Evolutionary conservation across 2,329 filamentous ascomycete genomes (phyloP), one percentile per base, ranked within the genome.

Genomic region (Apiospora pterosperma): DNA sequence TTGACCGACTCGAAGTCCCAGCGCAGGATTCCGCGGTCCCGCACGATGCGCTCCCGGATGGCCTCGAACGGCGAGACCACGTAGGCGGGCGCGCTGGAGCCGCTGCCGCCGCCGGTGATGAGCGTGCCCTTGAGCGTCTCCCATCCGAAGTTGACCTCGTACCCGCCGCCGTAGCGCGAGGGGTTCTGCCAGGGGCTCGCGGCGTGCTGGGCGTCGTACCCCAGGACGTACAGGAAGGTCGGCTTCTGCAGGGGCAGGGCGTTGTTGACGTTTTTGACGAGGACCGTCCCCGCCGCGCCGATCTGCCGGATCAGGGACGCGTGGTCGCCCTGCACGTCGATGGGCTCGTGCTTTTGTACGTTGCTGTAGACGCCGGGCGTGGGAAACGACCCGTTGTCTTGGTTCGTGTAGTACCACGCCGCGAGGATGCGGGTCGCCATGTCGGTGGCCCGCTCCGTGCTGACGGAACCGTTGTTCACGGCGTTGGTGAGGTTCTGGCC

Each of bases 351-450:
- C 0, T 70, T 68, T 65, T 90, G 87, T 2, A 83, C 82, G 42
- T 78, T 73, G 74, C 79, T 81, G 70, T 76, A 82, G 63, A 87
- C 92, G 1, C 91, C 92, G n/a, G 85, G 85, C 55, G 92, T 87
- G 44, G 92, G 79, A 59, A 85, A 82, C 28, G 48, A 34, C 31
- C 73, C 75, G 16, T 79, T 70, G 67, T 86, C 82, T 74, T 97
- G 90, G 2, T 91, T 90, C 55, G 94, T 80, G 74, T 94, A 90
- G 74, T 96, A 97, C 92, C 92, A 97, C 0, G 93, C 84, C 0
- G 93, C 93, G 1, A 96, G 90, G 66, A 97, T 85, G 14, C 93
- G 87, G 1, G 92, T 91, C 0, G 87, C 90, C 91, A 96, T 96
- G 73, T 97, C 93, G 69, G 97, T 91, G 28, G 97, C 77, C 11